phyloP scores from a whole-genome alignment of 2,329 filamentous ascomycete genomes.

The Colletotrichum incanum region DNA sequence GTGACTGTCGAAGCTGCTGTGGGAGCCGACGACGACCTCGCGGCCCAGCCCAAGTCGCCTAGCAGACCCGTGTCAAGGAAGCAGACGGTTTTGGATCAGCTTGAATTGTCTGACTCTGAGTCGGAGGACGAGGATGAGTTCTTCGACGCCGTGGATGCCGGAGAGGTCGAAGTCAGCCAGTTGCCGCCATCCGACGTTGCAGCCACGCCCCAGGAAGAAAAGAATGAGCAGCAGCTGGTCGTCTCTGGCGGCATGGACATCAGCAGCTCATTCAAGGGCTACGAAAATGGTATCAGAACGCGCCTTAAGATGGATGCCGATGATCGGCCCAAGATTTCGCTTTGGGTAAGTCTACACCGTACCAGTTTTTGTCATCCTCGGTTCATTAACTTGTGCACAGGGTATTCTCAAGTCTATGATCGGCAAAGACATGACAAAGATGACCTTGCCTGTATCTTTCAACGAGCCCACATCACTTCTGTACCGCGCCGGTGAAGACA shows the following conservation, averaged over 20 bases:
- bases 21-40: conserved; percentile 41
- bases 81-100: conserved; percentile 78
- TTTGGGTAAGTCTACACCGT: conserved; percentile 81
- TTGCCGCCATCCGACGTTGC: conserved; percentile 63
- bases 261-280: conserved; percentile 85
- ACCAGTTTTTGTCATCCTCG: background rate
- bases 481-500: conserved; percentile 95
- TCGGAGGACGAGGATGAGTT: conserved; percentile 89
- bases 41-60: conserved; percentile 56
- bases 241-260: conserved; percentile 73
- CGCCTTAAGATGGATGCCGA: conserved; percentile 92
- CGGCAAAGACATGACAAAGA: conserved; percentile 99
- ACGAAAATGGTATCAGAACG: conserved; percentile 88
- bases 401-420: conserved; percentile 99
- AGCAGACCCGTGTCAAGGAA: conserved; percentile 64
- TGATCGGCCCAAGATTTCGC: conserved; percentile 91
- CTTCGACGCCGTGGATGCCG: conserved; percentile 96
- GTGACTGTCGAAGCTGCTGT: conserved; percentile 52
- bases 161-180: conserved; percentile 86
- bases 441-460: conserved; percentile 98
- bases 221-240: conserved; percentile 61
- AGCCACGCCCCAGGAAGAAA: conserved; percentile 55
- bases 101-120: conserved; percentile 85
- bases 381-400: conserved; percentile 61
- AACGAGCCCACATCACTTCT: conserved; percentile 97